phyloP scores from a whole-genome alignment of 2,329 filamentous ascomycete species.

The Metarhizium sp. region DNA sequence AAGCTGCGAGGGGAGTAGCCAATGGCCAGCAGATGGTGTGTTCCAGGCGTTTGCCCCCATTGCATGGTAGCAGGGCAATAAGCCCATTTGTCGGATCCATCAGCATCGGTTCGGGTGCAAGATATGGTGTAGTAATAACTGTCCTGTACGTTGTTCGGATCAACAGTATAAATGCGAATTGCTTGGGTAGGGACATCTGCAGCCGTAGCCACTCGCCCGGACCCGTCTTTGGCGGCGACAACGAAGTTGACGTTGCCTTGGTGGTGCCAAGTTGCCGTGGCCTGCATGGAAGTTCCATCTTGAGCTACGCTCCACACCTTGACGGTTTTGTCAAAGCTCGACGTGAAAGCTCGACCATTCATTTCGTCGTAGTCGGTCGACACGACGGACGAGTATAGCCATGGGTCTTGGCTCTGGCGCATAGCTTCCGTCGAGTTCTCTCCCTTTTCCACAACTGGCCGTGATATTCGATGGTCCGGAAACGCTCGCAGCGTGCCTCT shows the following conservation, averaged over 20 bases:
- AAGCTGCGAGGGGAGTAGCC: conserved; percentile 53
- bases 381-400: conserved; percentile 56
- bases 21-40: conserved; percentile 45
- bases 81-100: conserved; percentile 41
- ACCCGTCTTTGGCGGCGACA: conserved; percentile 36
- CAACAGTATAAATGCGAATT: conserved; percentile 46
- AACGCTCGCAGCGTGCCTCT: conserved; percentile 38
- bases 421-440: conserved; percentile 49
- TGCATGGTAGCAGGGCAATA: conserved; percentile 56
- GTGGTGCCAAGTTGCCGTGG: conserved; percentile 42
- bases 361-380: conserved; percentile 45
- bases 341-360: conserved; percentile 43
- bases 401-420: conserved; percentile 49
- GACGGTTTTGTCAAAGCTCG: conserved; percentile 52
- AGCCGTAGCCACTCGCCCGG: conserved; percentile 47
- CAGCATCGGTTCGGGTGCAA: conserved; percentile 27
- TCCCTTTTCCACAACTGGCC: conserved; percentile 41
- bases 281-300: conserved; percentile 30
- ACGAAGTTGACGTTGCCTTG: conserved; percentile 55
- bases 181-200: conserved; percentile 44
- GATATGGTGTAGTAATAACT: conserved; percentile 31
- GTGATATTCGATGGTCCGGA: conserved; percentile 46
- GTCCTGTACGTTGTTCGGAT: conserved; percentile 22
- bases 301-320: conserved; percentile 44
- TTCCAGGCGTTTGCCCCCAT: conserved; percentile 41